Evolutionary conservation across 2,329 filamentous ascomycete species (phyloP).

Genomic region (Venturia pyrina): DNA sequence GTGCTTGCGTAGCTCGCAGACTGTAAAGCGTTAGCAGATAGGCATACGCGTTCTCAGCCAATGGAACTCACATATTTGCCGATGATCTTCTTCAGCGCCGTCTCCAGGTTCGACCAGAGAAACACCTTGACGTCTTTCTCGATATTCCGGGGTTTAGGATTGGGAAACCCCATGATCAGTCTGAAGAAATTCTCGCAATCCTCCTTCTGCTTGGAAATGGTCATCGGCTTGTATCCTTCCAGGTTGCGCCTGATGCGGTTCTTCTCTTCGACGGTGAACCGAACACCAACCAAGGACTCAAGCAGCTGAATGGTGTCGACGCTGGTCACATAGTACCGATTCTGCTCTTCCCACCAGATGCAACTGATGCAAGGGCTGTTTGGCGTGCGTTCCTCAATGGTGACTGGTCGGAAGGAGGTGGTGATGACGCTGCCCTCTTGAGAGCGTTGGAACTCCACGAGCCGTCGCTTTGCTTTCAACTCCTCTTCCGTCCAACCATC

Average conservation of each 20-base stretch:
- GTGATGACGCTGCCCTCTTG: constrained; percentile 76
- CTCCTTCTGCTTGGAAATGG: constrained; percentile 82
- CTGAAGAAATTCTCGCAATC: constrained; percentile 98
- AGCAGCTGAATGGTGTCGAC: constrained; percentile 95
- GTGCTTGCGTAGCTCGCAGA: constrained; percentile 17
- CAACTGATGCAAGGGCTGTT: constrained; percentile 94
- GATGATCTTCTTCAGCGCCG: constrained; percentile 94
- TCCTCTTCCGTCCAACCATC: constrained; percentile 77
- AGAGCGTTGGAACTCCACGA: constrained; percentile 79
- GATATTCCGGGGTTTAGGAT: constrained; percentile 92
- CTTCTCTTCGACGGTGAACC: constrained; percentile 96
- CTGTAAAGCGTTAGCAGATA: constrained; percentile 8
- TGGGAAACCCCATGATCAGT: constrained; percentile 94
- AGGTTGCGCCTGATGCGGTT: constrained; percentile 93
- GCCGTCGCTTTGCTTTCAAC: constrained; percentile 63
- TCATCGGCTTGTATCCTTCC: constrained; percentile 85
- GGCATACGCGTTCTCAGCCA: background rate
- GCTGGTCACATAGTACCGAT: constrained; percentile 86
- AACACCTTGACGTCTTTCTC: constrained; percentile 99
- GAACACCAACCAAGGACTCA: constrained; percentile 74
- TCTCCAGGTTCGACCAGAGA: constrained; percentile 80
- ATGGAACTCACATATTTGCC: constrained; percentile 68
- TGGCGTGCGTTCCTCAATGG: constrained; percentile 65
- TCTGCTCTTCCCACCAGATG: constrained; percentile 91
- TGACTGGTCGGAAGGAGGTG: constrained; percentile 68